Evolutionary conservation across 2,329 filamentous ascomycete genomes (phyloP), one percentile per base, ranked within the genome.

Genomic region (Xylaria hypoxylon): DNA sequence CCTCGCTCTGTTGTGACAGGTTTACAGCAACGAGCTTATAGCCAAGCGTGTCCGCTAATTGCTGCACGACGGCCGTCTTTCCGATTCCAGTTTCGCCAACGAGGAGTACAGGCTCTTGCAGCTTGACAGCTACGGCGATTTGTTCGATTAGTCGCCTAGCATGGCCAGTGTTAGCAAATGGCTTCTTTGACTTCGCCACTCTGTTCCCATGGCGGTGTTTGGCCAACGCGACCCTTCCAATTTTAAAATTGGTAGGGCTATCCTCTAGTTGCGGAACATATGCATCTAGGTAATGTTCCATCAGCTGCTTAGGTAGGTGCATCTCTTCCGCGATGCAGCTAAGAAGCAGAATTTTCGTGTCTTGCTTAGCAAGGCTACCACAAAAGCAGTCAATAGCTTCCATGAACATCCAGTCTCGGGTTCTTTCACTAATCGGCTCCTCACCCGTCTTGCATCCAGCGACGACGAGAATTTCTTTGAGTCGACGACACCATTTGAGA

Each of bases 11-110:
- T 77, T 99, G 96, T 0, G 96, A 99, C 77, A 99, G 79, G 76
- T 99, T 99, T 76, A 99, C 94, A 2, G 94, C 93, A 0, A 94
- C 92, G 13, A 99, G 86, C 73, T 93, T 96, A 76, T 94, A 92
- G 1, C 94, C 93, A 31, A 97, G 85, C 3, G 91, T 87, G 64
- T 92, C 90, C 0, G 96, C 94, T 62, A 99, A 84, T 76, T 97
- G 94, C 78, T 99, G 96, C 15, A 99, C 90, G 28, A 96, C 92
- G 0, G 96, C 97, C 0, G 96, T 99, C 80, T 99, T 99, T 74
- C 96, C 96, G 57, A 97, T 97, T 82, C 96, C 96, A 7, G 96
- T 99, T 81, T 99, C 96, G 76, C 96, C 96, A n/a, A 99, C 96
- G 31, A 99, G 87, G 19, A 99, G 82, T 1, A 97, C 87, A 3